A percentile compares a stretch with the other conserved stretches of the same genome.
Evolutionary conservation across 2,329 filamentous ascomycete species (phyloP).

Genomic region (Lomentospora prolificans): DNA sequence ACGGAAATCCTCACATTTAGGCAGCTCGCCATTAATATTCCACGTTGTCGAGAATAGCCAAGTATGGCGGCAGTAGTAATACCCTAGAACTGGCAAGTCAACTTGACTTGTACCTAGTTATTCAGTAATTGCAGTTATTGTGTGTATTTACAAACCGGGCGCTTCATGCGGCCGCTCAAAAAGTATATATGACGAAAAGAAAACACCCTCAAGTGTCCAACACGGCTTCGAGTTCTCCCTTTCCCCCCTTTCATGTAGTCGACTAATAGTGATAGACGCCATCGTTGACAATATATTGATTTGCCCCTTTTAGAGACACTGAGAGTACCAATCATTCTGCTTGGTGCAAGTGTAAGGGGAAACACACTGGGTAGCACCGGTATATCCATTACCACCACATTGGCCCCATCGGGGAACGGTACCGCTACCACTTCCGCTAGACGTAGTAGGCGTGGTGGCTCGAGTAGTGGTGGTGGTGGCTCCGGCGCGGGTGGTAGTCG

Average conservation of each 20-base stretch:
- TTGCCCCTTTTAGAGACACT: slow-evolving; percentile 16
- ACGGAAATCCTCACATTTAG: too few relatives aligned
- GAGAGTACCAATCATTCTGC: slow-evolving; percentile 27
- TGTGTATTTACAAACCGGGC: background rate
- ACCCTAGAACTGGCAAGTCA: background rate
- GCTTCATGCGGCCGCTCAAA: too few relatives aligned
- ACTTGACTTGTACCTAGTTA: too few relatives aligned
- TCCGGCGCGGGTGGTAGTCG: slow-evolving; percentile 2
- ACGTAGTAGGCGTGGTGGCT: background rate
- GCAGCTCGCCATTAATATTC: too few relatives aligned
- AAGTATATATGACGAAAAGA: background rate
- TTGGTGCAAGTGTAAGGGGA: slow-evolving; percentile 28
- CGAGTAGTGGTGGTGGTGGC: background rate
- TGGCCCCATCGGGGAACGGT: slow-evolving; percentile 16
- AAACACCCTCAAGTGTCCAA: too few relatives aligned
- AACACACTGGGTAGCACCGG: slow-evolving; percentile 33
- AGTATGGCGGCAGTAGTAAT: too few relatives aligned
- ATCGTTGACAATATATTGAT: background rate
- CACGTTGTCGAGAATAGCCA: too few relatives aligned
- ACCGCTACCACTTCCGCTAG: background rate
- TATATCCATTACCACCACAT: slow-evolving; percentile 34
- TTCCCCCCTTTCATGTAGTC: too few relatives aligned
- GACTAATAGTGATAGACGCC: background rate
- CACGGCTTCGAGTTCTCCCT: too few relatives aligned
- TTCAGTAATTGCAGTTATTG: background rate